Evolutionary conservation across 345 rosid species (phyloP).

Genomic region (Microcos paniculata): DNA sequence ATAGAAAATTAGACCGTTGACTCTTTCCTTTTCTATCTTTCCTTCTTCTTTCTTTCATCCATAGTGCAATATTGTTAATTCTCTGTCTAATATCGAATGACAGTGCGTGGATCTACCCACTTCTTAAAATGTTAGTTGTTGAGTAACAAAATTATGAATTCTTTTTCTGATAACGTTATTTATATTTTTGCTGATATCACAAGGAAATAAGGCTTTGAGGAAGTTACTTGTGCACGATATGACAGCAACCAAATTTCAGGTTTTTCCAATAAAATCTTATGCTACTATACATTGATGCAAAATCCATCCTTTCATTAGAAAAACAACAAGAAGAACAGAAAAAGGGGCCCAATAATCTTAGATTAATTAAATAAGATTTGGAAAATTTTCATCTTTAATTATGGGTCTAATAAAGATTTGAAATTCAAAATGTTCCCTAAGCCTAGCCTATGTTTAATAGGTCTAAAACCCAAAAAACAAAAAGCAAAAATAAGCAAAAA

Average conservation of each 20-base stretch:
- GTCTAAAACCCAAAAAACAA: too few species aligned
- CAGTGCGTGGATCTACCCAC: constrained; percentile 9
- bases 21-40: background rate
- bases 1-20: background rate
- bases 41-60: too few species aligned
- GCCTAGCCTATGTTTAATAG: background rate
- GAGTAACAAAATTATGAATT: background rate
- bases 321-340: too few species aligned
- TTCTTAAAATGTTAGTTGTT: constrained; percentile 5
- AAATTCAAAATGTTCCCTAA: background rate
- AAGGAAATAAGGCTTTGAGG: background rate
- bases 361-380: background rate
- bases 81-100: background rate
- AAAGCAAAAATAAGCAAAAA: too few species aligned
- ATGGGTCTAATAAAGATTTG: background rate
- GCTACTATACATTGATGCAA: background rate
- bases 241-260: background rate
- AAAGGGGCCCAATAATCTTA: background rate
- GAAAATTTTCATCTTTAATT: background rate
- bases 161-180: background rate
- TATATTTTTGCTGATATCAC: background rate
- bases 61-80: background rate
- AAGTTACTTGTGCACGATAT: background rate
- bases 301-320: background rate
- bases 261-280: background rate